These are phyloP conservation scores for Rhodotorula sp. DNA, from an alignment of 1,284 basidiomycete genomes.

Conservation along the genomic window DNA sequence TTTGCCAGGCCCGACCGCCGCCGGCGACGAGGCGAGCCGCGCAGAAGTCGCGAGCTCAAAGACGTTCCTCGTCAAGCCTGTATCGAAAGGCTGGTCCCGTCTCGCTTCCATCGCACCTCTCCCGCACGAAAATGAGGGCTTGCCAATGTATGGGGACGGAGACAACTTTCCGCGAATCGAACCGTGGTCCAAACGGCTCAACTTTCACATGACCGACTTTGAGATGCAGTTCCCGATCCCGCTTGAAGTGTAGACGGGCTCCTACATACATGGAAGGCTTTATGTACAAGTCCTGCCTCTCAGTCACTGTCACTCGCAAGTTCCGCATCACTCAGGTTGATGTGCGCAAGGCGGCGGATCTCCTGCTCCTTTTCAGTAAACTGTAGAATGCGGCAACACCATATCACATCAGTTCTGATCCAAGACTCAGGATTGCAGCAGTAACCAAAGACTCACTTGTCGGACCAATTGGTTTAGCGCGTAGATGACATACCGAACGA, in stretches of 20 bases:
- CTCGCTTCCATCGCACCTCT: conserved; percentile 3
- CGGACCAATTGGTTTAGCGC: too few species aligned
- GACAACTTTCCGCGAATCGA: conserved; percentile 17
- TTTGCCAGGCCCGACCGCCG: background rate
- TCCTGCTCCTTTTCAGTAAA: too few species aligned
- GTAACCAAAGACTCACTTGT: too few species aligned
- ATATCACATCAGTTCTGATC: too few species aligned
- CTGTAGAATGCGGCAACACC: too few species aligned
- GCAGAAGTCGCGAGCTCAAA: conserved; percentile 7
- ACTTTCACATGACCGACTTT: conserved; percentile 12
- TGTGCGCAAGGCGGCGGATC: too few species aligned
- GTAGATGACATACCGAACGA: too few species aligned
- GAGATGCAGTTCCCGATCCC: conserved; percentile 19
- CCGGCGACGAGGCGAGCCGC: background rate
- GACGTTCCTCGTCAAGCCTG: conserved; percentile 13
- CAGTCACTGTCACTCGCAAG: too few species aligned
- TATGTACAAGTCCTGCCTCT: too few species aligned
- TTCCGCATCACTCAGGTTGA: too few species aligned
- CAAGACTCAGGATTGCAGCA: too few species aligned
- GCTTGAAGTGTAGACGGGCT: background rate
- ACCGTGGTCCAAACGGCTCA: conserved; percentile 1
- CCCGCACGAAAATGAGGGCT: background rate
- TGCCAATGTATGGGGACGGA: conserved; percentile 24
- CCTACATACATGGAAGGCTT: too few species aligned
- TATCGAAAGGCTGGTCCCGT: conserved; percentile 7